Evolutionary conservation across 75 land plant species (phyloP).

Genomic region (Cunninghamia lanceolata): DNA sequence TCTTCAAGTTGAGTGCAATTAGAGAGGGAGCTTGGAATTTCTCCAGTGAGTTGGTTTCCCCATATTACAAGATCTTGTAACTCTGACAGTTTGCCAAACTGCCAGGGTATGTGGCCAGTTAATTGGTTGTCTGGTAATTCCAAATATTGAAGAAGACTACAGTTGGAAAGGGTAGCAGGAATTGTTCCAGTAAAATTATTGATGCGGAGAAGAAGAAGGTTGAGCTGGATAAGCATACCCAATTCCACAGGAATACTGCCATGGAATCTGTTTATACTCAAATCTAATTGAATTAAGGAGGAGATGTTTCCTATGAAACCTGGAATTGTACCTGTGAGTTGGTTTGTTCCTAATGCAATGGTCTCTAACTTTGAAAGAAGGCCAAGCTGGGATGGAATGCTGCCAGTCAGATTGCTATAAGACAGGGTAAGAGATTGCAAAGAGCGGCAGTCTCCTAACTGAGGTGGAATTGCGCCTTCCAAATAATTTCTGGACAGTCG

Average conservation of each 20-base stretch:
- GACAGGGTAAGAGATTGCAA: not conserved
- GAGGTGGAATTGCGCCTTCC: constrained; percentile 21
- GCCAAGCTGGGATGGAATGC: not conserved
- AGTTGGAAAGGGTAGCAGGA: not conserved
- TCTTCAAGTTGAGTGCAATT: too few relatives aligned
- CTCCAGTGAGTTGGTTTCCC: too few relatives aligned
- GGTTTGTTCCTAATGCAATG: not conserved
- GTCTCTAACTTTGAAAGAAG: not conserved
- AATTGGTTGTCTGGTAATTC: too few relatives aligned
- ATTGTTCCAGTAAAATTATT: not conserved
- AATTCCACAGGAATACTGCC: not conserved
- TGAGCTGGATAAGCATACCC: not conserved
- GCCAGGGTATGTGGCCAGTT: too few relatives aligned
- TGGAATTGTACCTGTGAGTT: not conserved
- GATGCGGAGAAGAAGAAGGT: too few relatives aligned
- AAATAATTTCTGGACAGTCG: constrained; percentile 25
- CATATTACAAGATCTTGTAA: too few relatives aligned
- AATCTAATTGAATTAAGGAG: not conserved
- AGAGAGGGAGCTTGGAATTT: too few relatives aligned
- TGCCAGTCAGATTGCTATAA: not conserved
- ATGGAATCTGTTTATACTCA: not conserved
- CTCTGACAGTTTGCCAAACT: too few relatives aligned
- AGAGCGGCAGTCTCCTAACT: not conserved
- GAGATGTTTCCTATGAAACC: not conserved
- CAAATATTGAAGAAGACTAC: not conserved